Base-by-base conservation (phyloP, 1,139 yeast genomes). In the Pichia sp. region DNA sequence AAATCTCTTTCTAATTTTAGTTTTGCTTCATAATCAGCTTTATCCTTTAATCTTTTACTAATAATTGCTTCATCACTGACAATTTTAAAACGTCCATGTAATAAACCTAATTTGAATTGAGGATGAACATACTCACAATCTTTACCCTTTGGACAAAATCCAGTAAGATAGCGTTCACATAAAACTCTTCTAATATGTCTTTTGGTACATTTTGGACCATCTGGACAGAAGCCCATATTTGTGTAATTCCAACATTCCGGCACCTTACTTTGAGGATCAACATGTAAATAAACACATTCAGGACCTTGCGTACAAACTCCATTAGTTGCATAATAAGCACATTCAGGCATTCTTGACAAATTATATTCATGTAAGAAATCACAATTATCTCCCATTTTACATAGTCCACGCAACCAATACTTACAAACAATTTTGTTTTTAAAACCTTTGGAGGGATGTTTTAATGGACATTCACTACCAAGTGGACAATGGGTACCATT, bases 351-450 rank as follows among this genome's bases (percentile, higher is more conserved):
- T 61, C 86, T 88, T 47, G 95, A 74, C 53, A 91, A 66, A 58
- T 91, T 91, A 60, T 89, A 91, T 57, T 93, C 99, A 63, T 93
- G 99, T 38, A 93, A 65, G 56, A 87, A 93, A 65, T 93, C 99
- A 64, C 98, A 93, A 50, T 85, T 89, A 54, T 89, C 96, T 41
- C 94, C 95, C 67, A 89, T 91, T 65, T 93, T 93, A 64, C 99
- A 93, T 29, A 93, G 73, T 0, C 98, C 98, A 53, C 97, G 75
- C 37, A 93, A 75, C 99, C 99, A 91, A 68, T 91, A 97, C 70
- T 93, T 91, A 61, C 98, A 91, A 15, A 91, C 98, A 42, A 81
- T 79, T 65, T 88, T 89, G 62, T 88, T 87, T 51, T 76, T 75
- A 62, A 81, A 87, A 64, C 80, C 79, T 31, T 93, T 79, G 19